Base-by-base conservation (phyloP, 352 stramenopile species). In the Globisporangium spinosum region DNA sequence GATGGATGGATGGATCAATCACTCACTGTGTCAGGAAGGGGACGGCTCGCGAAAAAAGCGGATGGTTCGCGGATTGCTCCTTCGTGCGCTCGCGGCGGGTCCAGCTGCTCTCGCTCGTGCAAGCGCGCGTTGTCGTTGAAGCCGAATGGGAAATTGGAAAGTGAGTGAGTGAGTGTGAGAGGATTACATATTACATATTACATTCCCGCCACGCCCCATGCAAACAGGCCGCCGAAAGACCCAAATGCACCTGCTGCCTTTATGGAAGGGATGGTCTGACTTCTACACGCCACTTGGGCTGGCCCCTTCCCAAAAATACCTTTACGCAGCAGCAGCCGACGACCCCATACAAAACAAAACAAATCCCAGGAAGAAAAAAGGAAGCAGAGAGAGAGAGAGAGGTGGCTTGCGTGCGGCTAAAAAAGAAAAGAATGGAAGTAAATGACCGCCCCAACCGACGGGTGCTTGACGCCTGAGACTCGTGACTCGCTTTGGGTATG, bases 1-100 rank as follows among this genome's bases (percentile, higher is more conserved):
- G 22, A 55, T 55, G 47, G 53, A 62, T 56, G 45, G 47, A 51
- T 49, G 38, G 34, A 35, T 35, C 51, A 58, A 43, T 47, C 29
- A 65, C 32, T 38, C 23, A 43, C 35, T 23, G 43, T n/a, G 34
- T 2, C 6, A 25, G 34, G n/a, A 58, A 58, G 25, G 23, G 27
- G 25, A 35, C 34, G 32, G 15, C 25, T 49, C 40, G 23, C 23
- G 51, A 58, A 47, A 60, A 70, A 60, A 64, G 56, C 40, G 56
- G 64, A 65, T 70, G 56, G 58, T 65, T 70, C 57, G 32, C 56
- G 57, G 57, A 70, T 64, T 45, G 64, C 43, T 57, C 47, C 38
- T 69, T 69, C 63, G 63, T 58, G 25, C 43, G 55, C 60, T 64
- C 64, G 56, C 56, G 17, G 17, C 56, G 20, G 56, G 56, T 61